Percentiles rank a stretch among this genome's conserved stretches.
These are phyloP conservation scores for Teratosphaeria zuluensis DNA, from an alignment of 2,329 filamentous ascomycete species.

Conservation along the genomic window DNA sequence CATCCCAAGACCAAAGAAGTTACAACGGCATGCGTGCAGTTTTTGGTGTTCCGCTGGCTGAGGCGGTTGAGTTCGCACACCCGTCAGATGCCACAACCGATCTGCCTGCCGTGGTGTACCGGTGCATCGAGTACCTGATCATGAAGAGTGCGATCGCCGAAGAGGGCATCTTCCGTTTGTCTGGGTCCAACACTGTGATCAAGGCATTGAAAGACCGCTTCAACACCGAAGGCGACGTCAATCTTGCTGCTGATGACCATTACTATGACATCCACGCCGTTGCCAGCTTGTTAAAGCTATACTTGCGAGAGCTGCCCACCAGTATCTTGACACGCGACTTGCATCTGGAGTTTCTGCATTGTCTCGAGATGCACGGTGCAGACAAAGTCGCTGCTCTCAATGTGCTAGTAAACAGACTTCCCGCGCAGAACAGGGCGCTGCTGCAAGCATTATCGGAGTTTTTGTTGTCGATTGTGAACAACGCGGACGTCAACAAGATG, in stretches of 20 bases:
- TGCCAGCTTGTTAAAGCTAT: slow-evolving; percentile 86
- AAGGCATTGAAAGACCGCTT: slow-evolving; percentile 85
- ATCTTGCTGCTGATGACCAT: slow-evolving; percentile 66
- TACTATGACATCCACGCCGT: slow-evolving; percentile 96
- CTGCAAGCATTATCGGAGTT: slow-evolving; percentile 80
- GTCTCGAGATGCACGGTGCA: slow-evolving; percentile 55
- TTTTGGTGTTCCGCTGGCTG: slow-evolving; percentile 75
- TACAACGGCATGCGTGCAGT: slow-evolving; percentile 38
- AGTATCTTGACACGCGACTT: slow-evolving; percentile 87
- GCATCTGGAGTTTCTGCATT: slow-evolving; percentile 73
- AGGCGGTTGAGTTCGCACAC: slow-evolving; percentile 73
- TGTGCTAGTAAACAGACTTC: slow-evolving; percentile 69
- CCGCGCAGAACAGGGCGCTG: slow-evolving; percentile 68
- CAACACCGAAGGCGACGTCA: slow-evolving; percentile 84
- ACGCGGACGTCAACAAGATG: slow-evolving; percentile 91
- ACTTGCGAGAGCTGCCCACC: slow-evolving; percentile 81
- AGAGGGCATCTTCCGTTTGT: slow-evolving; percentile 93
- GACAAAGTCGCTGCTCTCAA: slow-evolving; percentile 72
- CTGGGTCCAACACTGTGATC: slow-evolving; percentile 92
- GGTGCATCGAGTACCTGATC: slow-evolving; percentile 87
- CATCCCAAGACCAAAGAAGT: slow-evolving; percentile 15
- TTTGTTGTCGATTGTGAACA: slow-evolving; percentile 84
- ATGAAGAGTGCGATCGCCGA: slow-evolving; percentile 71
- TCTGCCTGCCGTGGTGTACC: slow-evolving; percentile 85
- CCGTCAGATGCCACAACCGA: slow-evolving; percentile 64